These are phyloP conservation scores for Pichia sp. DNA, from an alignment of 1,139 yeast genomes.

Conservation along the genomic window DNA sequence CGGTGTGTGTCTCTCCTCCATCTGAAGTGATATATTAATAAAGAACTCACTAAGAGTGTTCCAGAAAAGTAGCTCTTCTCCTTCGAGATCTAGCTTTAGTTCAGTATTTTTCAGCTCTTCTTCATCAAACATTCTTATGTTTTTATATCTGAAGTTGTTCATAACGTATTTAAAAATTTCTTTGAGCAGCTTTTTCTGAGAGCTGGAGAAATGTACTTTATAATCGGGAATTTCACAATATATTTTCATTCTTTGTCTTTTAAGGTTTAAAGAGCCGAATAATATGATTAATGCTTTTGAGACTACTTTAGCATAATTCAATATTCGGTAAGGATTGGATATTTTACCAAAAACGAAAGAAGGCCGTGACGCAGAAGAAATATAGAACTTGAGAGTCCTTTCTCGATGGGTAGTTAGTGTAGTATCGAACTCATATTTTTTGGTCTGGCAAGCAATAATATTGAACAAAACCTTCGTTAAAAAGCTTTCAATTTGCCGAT, in stretches of 20 bases:
- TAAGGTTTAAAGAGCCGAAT: constrained; percentile 6
- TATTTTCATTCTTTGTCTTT: not conserved
- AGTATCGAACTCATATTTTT: constrained; percentile 2
- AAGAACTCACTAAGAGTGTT: constrained; percentile 6
- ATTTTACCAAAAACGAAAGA: constrained; percentile 7
- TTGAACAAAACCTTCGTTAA: not conserved
- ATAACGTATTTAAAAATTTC: not conserved
- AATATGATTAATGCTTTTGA: constrained; percentile 5
- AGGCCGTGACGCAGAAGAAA: not conserved
- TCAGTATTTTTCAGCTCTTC: not conserved
- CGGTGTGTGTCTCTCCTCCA: constrained; percentile 6
- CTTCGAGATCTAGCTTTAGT: not conserved
- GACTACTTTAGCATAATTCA: constrained; percentile 1
- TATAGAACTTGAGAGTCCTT: constrained; percentile 8
- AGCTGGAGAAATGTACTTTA: constrained; percentile 1
- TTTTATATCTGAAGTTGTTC: not conserved
- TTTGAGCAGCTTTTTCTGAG: constrained; percentile 1
- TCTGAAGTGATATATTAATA: constrained; percentile 10
- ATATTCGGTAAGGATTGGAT: not conserved
- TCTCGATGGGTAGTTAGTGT: constrained; percentile 1
- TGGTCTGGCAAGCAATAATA: not conserved
- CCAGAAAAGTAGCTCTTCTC: constrained; percentile 2
- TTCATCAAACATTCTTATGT: not conserved
- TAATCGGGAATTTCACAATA: constrained; percentile 6
- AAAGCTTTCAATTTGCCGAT: not conserved